Evolutionary conservation across 257 asterid species (phyloP).

Genomic region (Schizonepeta tenuifolia): DNA sequence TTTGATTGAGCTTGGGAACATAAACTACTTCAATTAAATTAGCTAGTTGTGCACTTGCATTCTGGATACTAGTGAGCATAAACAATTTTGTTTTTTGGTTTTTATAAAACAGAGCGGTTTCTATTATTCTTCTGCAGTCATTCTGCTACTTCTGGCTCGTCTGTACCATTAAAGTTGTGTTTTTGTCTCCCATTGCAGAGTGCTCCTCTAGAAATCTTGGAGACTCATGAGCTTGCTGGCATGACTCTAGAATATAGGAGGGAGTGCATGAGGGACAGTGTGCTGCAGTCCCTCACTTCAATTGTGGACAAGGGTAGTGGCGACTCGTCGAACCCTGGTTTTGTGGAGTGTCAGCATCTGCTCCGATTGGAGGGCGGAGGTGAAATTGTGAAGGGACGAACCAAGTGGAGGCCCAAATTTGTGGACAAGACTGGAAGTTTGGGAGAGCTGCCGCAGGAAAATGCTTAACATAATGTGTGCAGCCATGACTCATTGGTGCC

Average conservation of each 20-base stretch:
- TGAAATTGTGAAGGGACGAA: constrained; percentile 86
- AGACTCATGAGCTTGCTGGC: constrained; percentile 81
- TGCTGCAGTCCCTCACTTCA: constrained; percentile 86
- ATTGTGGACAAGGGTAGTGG: constrained; percentile 51
- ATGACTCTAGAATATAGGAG: constrained; percentile 90
- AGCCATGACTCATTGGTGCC: constrained; percentile 17
- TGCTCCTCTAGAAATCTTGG: constrained; percentile 76
- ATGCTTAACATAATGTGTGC: constrained; percentile 37
- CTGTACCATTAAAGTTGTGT: neutral
- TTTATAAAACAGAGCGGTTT: neutral
- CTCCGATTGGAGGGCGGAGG: constrained; percentile 87
- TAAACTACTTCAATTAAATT: too few species aligned
- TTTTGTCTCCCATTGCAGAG: constrained; percentile 54
- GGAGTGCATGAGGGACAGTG: constrained; percentile 97
- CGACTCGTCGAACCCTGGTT: constrained; percentile 47
- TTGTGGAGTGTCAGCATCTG: constrained; percentile 84
- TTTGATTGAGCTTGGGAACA: neutral
- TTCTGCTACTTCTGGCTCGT: constrained; percentile 1
- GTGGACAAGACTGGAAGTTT: constrained; percentile 44
- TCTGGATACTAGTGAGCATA: too few species aligned
- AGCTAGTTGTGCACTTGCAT: neutral
- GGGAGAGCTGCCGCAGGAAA: constrained; percentile 55
- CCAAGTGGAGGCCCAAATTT: constrained; percentile 86
- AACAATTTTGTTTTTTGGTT: neutral
- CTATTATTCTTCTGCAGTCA: neutral